Base-by-base conservation (phyloP, 2,329 filamentous ascomycete species). In the Aschersonia sp. region DNA sequence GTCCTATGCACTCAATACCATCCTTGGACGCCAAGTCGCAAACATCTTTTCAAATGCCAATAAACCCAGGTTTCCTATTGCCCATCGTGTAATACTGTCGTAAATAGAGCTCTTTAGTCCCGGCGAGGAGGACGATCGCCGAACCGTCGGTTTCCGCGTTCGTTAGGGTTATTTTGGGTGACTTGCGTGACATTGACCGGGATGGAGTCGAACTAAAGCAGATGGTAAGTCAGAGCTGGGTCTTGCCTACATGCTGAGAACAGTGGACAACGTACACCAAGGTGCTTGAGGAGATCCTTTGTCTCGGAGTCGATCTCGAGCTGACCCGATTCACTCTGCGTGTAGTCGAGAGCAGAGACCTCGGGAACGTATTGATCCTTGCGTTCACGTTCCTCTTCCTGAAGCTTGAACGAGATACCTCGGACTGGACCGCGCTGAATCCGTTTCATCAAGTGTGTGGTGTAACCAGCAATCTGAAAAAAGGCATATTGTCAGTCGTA, bases 321-420 rank as follows among this genome's bases (percentile, higher is more conserved):
- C 72, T 89, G 83, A 65, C 92, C 92, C 66, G 75, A 84, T 77
- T 97, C 92, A 69, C 79, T 87, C 79, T 95, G 87, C 66, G 84
- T 82, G 77, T 95, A 94, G 80, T 98, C 92, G 68, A 98, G 85
- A 66, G 92, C 92, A 52, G 94, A 98, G 62, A 98, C 79, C 76
- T 98, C 92, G 66, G 92, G 92, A 58, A 98, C 92, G 78, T 95
- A 98, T 79, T 98, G 92, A 79, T 98, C 92, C 86, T 98, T 98
- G 71, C 92, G 85, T 78, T 98, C 92, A 81, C 92, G 87, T 84
- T 98, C 92, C 79, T 98, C 92, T 79, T 98, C 92, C 77, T 98
- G 92, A 53, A 98, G 87, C 83, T 98, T 98, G 89, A 98, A 98
- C 73, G 94, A 98, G 76, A 98, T 98, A 79, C 92, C 92, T 64